Base-by-base conservation (phyloP, 768 basidiomycete species). In the Suillus ampliporus region DNA sequence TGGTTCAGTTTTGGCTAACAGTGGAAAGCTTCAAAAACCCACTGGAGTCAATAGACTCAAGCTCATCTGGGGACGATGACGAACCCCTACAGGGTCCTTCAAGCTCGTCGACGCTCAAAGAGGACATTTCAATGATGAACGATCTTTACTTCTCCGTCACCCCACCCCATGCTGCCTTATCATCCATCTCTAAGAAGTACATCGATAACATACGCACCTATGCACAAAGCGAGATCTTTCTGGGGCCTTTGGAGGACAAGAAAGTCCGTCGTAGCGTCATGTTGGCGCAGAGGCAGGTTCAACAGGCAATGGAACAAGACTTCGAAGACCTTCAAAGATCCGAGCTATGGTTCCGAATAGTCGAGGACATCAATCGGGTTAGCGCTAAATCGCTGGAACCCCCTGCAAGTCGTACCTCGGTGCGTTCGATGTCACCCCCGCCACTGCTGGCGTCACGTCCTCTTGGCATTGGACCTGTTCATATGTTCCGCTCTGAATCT, bases 11-110 rank as follows among this genome's bases (percentile, higher is more conserved):
- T 77, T 99, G 97, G 97, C 81, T 99, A 1, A 94, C 95, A 0
- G 93, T 98, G 3, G 95, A 99, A 77, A 94, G 94, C 62, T 97
- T 99, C 84, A 98, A 98, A 78, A 94, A 97, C 67, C 97, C 97
- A 1, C 77, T 99, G 31, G 96, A 97, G 74, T 85, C 87, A 3
- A 84, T 91, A 6, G 90, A 94, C 66, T 82, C 82, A 15, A 77
- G 79, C 4, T 74, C 77, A 21, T 77, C 76, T 23, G 90, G 86
- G 38, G 86, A 87, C 57, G 88, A 86, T 15, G 88, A 88, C 35
- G 85, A 86, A 46, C 81, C 84, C 57, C 83, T 88, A 52, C 83
- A 86, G 60, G 86, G 84, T 62, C 75, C 82, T 38, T 82, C 84
- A 2, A 81, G 81, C 8, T 85, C 84, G 2, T 80, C 83, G 6